Conservation (phyloP, 2,329 filamentous ascomycete species). For the Colletotrichum sp. region DNA sequence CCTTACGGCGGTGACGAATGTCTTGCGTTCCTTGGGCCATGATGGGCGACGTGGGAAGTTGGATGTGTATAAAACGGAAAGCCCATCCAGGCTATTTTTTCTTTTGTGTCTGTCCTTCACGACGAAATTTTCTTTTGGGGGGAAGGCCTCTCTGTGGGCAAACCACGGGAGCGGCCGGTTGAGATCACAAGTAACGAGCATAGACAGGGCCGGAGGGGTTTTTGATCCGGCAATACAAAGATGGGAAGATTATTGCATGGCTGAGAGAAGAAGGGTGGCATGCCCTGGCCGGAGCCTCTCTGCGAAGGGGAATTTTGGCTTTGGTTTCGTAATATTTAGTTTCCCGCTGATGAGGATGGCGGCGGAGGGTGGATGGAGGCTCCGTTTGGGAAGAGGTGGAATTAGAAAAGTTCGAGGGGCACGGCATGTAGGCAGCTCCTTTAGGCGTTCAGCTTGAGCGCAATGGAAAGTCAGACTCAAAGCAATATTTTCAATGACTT, state of each 20-base stretch:
- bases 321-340: constrained; percentile 21
- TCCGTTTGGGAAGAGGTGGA: not conserved
- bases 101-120: constrained; percentile 20
- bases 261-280: constrained; percentile 3
- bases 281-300: constrained; percentile 2
- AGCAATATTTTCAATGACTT: not conserved
- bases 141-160: not conserved
- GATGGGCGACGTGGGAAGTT: constrained; percentile 7
- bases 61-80: constrained; percentile 20
- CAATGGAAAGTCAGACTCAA: constrained; percentile 8
- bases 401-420: constrained; percentile 5
- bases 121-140: constrained; percentile 4
- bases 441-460: constrained; percentile 8
- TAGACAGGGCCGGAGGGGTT: constrained; percentile 22
- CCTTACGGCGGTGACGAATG: not conserved
- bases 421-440: constrained; percentile 12
- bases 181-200: constrained; percentile 22
- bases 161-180: not conserved
- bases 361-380: not conserved
- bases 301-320: constrained; percentile 11
- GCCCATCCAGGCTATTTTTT: not conserved
- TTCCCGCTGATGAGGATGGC: not conserved
- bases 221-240: constrained; percentile 22
- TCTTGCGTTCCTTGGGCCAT: constrained; percentile 3
- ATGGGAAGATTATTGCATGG: constrained; percentile 20